Evolutionary conservation across 1,139 yeast species (phyloP).

Genomic region (Oligophagozyma castellii): DNA sequence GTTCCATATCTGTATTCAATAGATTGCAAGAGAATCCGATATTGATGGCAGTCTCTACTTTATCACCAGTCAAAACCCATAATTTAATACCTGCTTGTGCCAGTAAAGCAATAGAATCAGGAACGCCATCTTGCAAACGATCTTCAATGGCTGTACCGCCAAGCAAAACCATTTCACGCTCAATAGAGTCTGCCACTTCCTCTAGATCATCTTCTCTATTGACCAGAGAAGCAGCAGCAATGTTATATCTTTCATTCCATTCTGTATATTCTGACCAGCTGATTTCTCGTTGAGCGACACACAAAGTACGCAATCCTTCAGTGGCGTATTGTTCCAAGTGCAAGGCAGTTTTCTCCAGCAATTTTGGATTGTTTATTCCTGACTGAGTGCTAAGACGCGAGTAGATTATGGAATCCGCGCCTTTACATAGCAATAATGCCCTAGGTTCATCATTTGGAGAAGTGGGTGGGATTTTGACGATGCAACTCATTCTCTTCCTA

Average conservation of each 20-base stretch:
- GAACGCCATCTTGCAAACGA: conserved; percentile 90
- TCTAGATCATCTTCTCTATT: conserved; percentile 73
- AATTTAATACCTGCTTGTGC: conserved; percentile 87
- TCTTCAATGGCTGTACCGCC: conserved; percentile 99
- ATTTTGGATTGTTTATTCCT: conserved; percentile 24
- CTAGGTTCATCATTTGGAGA: conserved; percentile 32
- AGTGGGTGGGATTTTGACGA: conserved; percentile 44
- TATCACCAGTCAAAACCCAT: conserved; percentile 97
- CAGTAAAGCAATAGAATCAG: conserved; percentile 75
- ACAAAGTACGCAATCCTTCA: conserved; percentile 89
- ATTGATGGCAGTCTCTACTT: conserved; percentile 94
- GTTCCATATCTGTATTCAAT: conserved; percentile 74
- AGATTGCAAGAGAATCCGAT: conserved; percentile 94
- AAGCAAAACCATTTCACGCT: conserved; percentile 51
- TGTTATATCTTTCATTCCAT: conserved; percentile 61
- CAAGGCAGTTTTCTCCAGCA: conserved; percentile 55
- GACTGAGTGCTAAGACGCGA: conserved; percentile 41
- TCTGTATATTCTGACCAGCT: conserved; percentile 43
- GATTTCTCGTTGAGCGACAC: conserved; percentile 75
- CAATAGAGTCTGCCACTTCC: conserved; percentile 66
- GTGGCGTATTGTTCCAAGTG: conserved; percentile 91
- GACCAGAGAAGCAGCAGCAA: conserved; percentile 63
- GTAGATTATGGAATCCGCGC: conserved; percentile 89
- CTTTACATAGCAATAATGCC: conserved; percentile 64
- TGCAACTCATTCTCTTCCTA: conserved; percentile 93